Base-by-base conservation (phyloP, 495 filamentous ascomycete species). In the Letharia lupina region DNA sequence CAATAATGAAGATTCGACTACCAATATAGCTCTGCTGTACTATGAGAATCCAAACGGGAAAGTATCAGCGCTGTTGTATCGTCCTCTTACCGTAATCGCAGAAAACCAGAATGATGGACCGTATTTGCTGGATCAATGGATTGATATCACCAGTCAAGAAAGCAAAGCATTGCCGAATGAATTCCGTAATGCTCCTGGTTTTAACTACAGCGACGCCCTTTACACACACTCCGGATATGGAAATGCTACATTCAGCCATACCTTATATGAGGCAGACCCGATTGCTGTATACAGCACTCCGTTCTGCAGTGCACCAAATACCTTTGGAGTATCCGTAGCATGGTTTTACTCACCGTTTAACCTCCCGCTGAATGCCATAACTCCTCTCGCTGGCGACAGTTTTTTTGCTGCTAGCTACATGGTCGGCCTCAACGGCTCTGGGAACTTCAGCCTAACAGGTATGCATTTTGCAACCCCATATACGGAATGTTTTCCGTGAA, bases 301-400 rank as follows among this genome's bases (percentile, higher is more conserved):
- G 12, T 56, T 56, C 15, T 35, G 28, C 0, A 5, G 28, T 28
- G 11, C 3, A 35, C 10, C 52, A 1, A 56, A 56, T 8, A 10
- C 3, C 9, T 23, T n/a, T 50, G 12, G 11, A 1, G n/a, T n/a
- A n/a, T n/a, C n/a, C 1, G 4, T 1, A 0, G 0, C 13, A 6
- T 56, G n/a, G n/a, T n/a, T n/a, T n/a, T 56, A 33, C 52, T 56
- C 52, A 2, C 37, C 37, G 37, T 28, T 28, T 28, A 28, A 28
- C 37, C 37, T 39, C 4, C 4, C 37, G 4, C 37, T 4, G 23
- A 28, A 28, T 28, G 23, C 23, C 23, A 28, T 28, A 28, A 28
- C 23, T 28, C 23, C 23, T 28, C 23, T 28, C 23, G 23, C 23
- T 28, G 23, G 23, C 23, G 23, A 28, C 23, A 28, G 23, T 28